Percentiles rank a stretch among this genome's conserved stretches.
Conservation (phyloP, 202 grass and related monocot species). For the Dendrocalamus latiflorus region DNA sequence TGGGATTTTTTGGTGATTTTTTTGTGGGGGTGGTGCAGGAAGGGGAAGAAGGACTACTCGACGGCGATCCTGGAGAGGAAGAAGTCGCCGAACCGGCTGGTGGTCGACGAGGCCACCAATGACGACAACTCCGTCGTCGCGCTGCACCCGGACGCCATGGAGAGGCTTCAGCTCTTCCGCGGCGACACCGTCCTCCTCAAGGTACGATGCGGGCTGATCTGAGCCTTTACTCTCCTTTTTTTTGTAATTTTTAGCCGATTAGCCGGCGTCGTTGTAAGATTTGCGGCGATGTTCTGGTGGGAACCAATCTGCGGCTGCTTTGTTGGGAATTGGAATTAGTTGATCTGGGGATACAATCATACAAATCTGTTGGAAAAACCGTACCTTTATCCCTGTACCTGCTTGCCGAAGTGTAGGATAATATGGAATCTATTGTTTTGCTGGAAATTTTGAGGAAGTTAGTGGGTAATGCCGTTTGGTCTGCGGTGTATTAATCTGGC, state of each 20-base stretch:
- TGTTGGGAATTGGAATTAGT: not conserved
- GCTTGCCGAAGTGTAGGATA: not conserved
- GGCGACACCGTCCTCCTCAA: conserved; percentile 88
- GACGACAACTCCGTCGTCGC: conserved; percentile 82
- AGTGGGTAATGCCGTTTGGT: not conserved
- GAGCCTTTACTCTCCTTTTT: not conserved
- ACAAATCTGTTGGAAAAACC: not conserved
- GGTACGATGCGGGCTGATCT: conserved; percentile 15
- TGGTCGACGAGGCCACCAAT: conserved; percentile 85
- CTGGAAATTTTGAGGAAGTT: not conserved
- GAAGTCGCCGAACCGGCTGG: conserved; percentile 79
- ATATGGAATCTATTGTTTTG: not conserved
- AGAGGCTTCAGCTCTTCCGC: conserved; percentile 87
- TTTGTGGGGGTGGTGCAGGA: conserved; percentile 28
- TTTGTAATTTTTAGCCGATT: not conserved
- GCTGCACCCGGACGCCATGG: conserved; percentile 83
- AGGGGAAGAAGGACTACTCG: conserved; percentile 88
- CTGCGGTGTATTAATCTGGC: not conserved
- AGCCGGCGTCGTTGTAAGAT: no score
- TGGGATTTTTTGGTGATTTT: not conserved
- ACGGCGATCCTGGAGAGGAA: conserved; percentile 91
- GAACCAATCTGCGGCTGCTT: not conserved
- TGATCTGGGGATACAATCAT: not conserved
- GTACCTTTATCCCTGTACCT: not conserved
- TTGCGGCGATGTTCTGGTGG: not conserved